Conservation (phyloP, 805 yeast genomes). For the Ogataea allantospora region DNA sequence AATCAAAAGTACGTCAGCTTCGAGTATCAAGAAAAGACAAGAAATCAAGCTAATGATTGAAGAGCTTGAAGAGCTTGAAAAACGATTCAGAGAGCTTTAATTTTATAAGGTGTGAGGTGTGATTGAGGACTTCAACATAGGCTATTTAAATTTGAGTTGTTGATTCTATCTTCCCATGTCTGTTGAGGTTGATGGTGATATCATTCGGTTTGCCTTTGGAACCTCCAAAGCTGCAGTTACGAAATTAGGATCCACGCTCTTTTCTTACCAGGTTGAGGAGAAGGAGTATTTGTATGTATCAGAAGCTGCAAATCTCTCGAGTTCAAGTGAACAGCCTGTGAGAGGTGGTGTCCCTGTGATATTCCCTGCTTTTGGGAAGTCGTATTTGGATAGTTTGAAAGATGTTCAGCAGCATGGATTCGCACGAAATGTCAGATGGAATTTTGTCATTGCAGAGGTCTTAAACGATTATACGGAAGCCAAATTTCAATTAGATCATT, state of each 20-base stretch:
- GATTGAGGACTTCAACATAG: not conserved
- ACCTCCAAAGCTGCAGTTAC: constrained; percentile 16
- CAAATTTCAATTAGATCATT: constrained; percentile 12
- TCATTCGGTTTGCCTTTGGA: constrained; percentile 14
- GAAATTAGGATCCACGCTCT: constrained; percentile 19
- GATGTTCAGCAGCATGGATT: constrained; percentile 23
- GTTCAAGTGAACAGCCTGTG: constrained; percentile 13
- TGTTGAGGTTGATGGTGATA: constrained; percentile 14
- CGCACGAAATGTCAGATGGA: constrained; percentile 23
- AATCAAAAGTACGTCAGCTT: constrained; percentile 1
- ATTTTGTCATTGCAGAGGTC: constrained; percentile 20
- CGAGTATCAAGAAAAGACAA: constrained; percentile 3
- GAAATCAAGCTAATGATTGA: constrained; percentile 20
- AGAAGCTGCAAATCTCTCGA: constrained; percentile 15
- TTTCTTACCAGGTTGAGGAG: constrained; percentile 14
- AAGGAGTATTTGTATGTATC: constrained; percentile 19
- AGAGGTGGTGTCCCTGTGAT: constrained; percentile 24
- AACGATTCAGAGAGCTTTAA: constrained; percentile 16
- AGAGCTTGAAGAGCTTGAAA: constrained; percentile 24
- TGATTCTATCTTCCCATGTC: constrained; percentile 14
- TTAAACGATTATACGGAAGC: constrained; percentile 17
- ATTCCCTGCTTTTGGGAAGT: constrained; percentile 24
- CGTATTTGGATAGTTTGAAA: constrained; percentile 18
- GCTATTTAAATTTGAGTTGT: not conserved
- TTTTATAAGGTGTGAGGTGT: constrained; percentile 3